A percentile compares a stretch with the other conserved stretches of the same genome.
Evolutionary conservation across 2,329 filamentous ascomycete species (phyloP).

Genomic region (Xylariaceae sp.): DNA sequence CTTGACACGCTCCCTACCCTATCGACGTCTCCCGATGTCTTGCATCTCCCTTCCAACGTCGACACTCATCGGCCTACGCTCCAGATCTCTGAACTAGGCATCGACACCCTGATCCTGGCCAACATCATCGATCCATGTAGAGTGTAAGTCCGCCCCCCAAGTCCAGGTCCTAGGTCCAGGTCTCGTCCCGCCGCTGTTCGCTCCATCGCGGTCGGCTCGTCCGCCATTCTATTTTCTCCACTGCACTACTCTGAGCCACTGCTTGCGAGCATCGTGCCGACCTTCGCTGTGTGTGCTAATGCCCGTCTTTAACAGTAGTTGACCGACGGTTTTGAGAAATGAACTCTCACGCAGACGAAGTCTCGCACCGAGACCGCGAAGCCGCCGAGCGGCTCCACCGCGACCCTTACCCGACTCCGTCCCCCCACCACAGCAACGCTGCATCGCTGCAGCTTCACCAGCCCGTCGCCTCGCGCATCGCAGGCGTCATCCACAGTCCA

Average conservation of each 20-base stretch:
- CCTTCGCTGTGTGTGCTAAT: conserved; percentile 13
- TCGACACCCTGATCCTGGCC: neutral
- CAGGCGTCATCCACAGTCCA: conserved; percentile 83
- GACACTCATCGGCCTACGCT: neutral
- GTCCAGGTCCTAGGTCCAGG: neutral
- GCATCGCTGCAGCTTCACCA: conserved; percentile 90
- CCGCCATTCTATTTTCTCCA: neutral
- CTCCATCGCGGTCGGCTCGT: conserved; percentile 11
- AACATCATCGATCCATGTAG: conserved; percentile 25
- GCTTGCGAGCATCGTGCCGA: neutral
- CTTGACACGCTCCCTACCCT: neutral
- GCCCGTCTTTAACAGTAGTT: conserved; percentile 8
- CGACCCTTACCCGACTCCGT: conserved; percentile 55
- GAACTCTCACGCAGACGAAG: conserved; percentile 39
- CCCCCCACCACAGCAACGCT: conserved; percentile 79
- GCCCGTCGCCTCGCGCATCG: conserved; percentile 76
- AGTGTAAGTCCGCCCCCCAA: conserved; percentile 9
- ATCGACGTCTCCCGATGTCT: conserved; percentile 7
- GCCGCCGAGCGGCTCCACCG: conserved; percentile 57
- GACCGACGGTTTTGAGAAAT: conserved; percentile 24
- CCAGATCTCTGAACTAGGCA: neutral
- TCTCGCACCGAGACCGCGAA: conserved; percentile 59
- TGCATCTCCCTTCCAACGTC: conserved; percentile 9
- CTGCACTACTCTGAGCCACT: neutral
- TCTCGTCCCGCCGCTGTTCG: conserved; percentile 14